Evolutionary conservation across 1,139 yeast genomes (phyloP).

Genomic region (Debaryomycetaceae sp.): DNA sequence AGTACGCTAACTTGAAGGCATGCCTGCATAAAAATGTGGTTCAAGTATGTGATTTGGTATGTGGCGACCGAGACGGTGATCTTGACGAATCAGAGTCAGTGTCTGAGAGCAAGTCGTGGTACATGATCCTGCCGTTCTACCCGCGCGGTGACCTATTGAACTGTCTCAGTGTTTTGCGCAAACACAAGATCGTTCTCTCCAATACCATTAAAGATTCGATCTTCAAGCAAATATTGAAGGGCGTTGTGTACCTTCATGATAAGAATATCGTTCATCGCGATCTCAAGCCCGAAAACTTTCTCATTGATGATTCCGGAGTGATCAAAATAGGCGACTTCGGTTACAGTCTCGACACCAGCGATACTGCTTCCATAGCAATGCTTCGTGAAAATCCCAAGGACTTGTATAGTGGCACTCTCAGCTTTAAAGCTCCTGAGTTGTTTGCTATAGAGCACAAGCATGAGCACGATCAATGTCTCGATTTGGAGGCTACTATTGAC

Average conservation of each 20-base stretch:
- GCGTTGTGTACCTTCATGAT: conserved; percentile 42
- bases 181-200: conserved; percentile 24
- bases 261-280: conserved; percentile 47
- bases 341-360: conserved; percentile 35
- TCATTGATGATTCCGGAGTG: conserved; percentile 42
- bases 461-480: neutral
- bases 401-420: conserved; percentile 44
- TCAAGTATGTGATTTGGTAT: conserved; percentile 21
- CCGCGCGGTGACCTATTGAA: conserved; percentile 46
- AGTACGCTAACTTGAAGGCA: conserved; percentile 24
- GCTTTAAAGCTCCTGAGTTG: conserved; percentile 55
- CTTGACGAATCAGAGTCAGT: neutral
- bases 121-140: conserved; percentile 39
- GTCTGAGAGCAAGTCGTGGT: conserved; percentile 9
- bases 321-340: conserved; percentile 52
- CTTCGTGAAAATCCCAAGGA: conserved; percentile 20
- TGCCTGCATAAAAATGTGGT: conserved; percentile 29
- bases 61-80: conserved; percentile 10
- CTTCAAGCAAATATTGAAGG: conserved; percentile 45
- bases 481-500: conserved; percentile 1
- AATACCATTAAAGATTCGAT: conserved; percentile 39
- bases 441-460: conserved; percentile 23
- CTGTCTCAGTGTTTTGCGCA: conserved; percentile 33
- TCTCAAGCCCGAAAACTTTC: conserved; percentile 51
- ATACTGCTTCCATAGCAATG: conserved; percentile 12